Evolutionary conservation across 371 early-diverging fungal genomes (phyloP).

Genomic region (Zychaea mexicana): DNA sequence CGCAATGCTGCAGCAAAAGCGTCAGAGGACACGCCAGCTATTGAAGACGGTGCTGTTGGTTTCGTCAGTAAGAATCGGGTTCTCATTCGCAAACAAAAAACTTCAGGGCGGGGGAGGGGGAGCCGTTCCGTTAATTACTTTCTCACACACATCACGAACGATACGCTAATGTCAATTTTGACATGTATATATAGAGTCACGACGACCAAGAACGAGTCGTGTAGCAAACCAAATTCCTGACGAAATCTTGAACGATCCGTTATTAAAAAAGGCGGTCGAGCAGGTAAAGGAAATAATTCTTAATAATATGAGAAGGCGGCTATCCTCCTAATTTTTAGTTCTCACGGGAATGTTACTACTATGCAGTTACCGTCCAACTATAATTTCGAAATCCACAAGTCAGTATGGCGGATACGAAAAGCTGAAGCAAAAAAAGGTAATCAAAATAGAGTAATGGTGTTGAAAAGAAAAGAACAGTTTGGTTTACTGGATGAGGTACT

Average conservation of each 20-base stretch:
- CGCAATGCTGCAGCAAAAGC: conserved; percentile 33
- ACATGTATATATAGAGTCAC: conserved; percentile 10
- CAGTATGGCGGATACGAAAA: conserved; percentile 89
- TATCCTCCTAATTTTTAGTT: neutral
- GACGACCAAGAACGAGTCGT: conserved; percentile 33
- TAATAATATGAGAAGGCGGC: neutral
- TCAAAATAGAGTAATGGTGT: neutral
- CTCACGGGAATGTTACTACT: neutral
- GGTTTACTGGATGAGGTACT: too few species aligned
- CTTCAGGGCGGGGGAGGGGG: too few species aligned
- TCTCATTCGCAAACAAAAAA: neutral
- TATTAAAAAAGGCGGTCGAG: conserved; percentile 81
- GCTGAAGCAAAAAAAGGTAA: conserved; percentile 77
- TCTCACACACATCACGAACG: neutral
- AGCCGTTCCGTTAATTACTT: too few species aligned
- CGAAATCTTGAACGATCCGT: conserved; percentile 79
- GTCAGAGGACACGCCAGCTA: conserved; percentile 27
- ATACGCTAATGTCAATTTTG: neutral
- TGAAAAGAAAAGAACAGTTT: neutral
- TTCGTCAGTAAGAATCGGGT: conserved; percentile 36
- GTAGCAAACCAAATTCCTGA: conserved; percentile 84
- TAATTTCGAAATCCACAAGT: conserved; percentile 99
- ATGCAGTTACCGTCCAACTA: conserved; percentile 92
- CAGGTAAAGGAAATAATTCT: conserved; percentile 41
- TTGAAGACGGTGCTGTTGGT: conserved; percentile 62